Base-by-base conservation (phyloP, 441 rosid species). In the Brassica balearica region DNA sequence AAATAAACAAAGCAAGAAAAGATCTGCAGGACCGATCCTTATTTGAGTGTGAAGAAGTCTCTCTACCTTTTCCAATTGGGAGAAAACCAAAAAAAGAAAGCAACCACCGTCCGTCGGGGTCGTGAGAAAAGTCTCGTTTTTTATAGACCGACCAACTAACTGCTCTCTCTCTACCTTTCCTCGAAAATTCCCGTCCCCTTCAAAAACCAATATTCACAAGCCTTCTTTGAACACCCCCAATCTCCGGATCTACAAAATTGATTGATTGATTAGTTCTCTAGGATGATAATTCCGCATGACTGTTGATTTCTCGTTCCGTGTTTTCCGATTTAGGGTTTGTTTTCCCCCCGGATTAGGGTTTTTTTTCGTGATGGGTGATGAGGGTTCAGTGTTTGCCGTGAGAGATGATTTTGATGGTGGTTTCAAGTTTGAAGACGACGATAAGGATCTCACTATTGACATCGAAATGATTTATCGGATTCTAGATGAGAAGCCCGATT, bases 401-500 rank as follows among this genome's bases (percentile, higher is more conserved):
- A 65, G 56, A 41, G 81, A 51, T 41, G 87, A 68, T 74, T 70
- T 74, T 17, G 72, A 72, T 62, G 88, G 34, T 10, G 83, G 51
- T 5, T 72, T 75, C 63, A 83, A 64, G 17, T 69, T 83, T 34
- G 89, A 69, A 23, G 78, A 74, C 10, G 83, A 75, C 15, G 82
- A 34, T 12, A 88, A 85, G 3, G 84, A 79, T 32, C 68, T 91
- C 72, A 8, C 78, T 60, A 86, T 92, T 12, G 96, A 87, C 68
- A 20, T 85, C 58, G 92, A 85, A 0, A 66, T 69, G 20, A 25
- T 93, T 2, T 65, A 82, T 8, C 43, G 71, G 69, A 86, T 89
- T 80, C 80, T 89, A 2, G 87, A 84, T 34, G 89, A 84, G 77
- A 68, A 86, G 6, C 75, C 81, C 0, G 82, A 65, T 82, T 85